Percentiles rank a stretch among this genome's conserved stretches.
phyloP scores from a whole-genome alignment of 495 filamentous ascomycete species.

The Talaromyces liani region DNA sequence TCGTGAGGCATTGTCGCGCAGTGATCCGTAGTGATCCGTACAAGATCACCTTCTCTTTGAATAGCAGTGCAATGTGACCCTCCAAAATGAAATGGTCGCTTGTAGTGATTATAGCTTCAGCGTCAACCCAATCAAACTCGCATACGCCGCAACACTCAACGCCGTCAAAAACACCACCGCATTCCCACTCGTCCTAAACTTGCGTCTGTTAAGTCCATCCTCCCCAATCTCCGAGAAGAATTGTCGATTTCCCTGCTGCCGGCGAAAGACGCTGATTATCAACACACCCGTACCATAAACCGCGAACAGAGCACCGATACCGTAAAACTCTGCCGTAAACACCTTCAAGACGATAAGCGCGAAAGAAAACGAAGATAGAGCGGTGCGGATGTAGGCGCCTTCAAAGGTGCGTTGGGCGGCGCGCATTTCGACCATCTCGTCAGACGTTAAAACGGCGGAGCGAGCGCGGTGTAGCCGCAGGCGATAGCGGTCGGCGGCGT shows the following conservation, averaged over 20 bases:
- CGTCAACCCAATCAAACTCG: constrained; percentile 69
- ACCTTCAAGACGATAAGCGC: constrained; percentile 91
- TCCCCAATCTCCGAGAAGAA: constrained; percentile 76
- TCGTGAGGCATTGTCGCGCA: not conserved
- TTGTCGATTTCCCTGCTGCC: constrained; percentile 85
- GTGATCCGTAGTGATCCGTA: not conserved
- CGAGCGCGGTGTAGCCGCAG: constrained; percentile 79
- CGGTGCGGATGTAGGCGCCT: constrained; percentile 92
- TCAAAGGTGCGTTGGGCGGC: constrained; percentile 95
- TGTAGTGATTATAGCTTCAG: constrained; percentile 37
- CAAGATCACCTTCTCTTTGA: not conserved
- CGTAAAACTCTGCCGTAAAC: constrained; percentile 92
- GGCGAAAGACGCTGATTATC: constrained; percentile 68
- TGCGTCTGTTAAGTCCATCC: constrained; percentile 60
- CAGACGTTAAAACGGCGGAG: constrained; percentile 69
- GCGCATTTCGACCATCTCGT: constrained; percentile 88
- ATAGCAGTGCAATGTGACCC: not conserved
- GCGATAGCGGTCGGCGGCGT: constrained; percentile 41
- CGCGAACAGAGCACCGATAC: constrained; percentile 85
- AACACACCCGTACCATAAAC: constrained; percentile 83
- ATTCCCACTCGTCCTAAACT: constrained; percentile 81
- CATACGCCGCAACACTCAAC: constrained; percentile 78
- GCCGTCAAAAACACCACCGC: constrained; percentile 70
- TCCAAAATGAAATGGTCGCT: constrained; percentile 6
- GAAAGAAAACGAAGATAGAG: constrained; percentile 90